Base-by-base conservation (phyloP, 352 stramenopile genomes). In the Chrysophaeum taylorii region DNA sequence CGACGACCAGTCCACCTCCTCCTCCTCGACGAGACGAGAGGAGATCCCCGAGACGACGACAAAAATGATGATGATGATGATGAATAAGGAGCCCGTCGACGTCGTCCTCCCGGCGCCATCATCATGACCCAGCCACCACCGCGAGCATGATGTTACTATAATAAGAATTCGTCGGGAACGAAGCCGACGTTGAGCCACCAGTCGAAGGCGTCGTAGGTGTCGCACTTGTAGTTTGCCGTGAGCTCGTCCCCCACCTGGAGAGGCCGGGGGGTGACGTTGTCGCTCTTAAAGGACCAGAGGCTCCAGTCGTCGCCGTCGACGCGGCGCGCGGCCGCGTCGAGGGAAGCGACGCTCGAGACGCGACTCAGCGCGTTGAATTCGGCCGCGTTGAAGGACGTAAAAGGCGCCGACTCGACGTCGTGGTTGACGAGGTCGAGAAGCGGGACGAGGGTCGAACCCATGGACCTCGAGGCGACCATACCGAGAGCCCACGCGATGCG, bases 291-390 rank as follows among this genome's bases (percentile, higher is more conserved):
- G 48, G 18, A 33, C 48, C 48, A 60, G 18, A 23, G 33, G 25
- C 48, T 33, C 48, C 48, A 60, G 48, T 60, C 48, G 48, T 60
- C 48, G 48, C 48, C 48, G 48, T 60, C 48, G 48, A 15, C 5
- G 5, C 21, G 5, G 18, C 48, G 25, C 18, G n/a, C 33, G 18
- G n/a, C 21, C 18, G 48, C 48, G 18, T n/a, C 33, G 18, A 60
- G 18, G 18, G 48, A 18, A 18, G 48, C 25, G 18, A 31, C 18
- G 15, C 15, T 21, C 48, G 48, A 33, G 48, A 60, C 18, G 18
- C 48, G 48, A 18, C 18, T 31, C 48, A 9, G 18, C 18, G 33
- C 48, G 48, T 4, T n/a, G 18, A 25, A 18, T 18, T 4, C 48
- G 18, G 21, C 18, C 5, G 48, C 25, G 48, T 60, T 25, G 48